phyloP scores from a whole-genome alignment of 2,329 filamentous ascomycete species.

The Penicillium sp. region DNA sequence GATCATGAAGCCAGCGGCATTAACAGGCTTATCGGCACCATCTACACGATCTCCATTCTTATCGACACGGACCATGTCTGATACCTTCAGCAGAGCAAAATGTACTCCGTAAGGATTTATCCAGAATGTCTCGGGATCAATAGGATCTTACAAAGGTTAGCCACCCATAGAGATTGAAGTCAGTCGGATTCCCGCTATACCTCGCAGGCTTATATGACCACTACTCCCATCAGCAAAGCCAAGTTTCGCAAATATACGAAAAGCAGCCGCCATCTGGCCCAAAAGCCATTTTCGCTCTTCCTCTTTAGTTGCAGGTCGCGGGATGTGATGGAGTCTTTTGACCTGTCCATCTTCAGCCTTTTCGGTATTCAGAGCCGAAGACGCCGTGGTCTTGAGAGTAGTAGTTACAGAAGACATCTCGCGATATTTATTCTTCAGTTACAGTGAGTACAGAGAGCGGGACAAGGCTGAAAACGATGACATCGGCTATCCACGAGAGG shows the following conservation, averaged over 20 bases:
- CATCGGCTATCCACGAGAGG: constrained; percentile 1
- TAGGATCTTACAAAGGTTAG: constrained; percentile 18
- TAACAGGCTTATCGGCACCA: constrained; percentile 45
- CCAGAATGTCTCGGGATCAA: constrained; percentile 34
- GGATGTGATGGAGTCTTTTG: constrained; percentile 2
- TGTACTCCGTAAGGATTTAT: constrained; percentile 43
- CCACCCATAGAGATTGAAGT: background rate
- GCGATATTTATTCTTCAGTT: background rate
- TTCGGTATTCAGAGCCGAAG: constrained; percentile 1
- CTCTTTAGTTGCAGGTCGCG: background rate
- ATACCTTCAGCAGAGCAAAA: constrained; percentile 50
- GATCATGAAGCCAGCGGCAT: constrained; percentile 54
- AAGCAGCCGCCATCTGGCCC: constrained; percentile 24
- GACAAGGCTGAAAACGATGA: background rate
- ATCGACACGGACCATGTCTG: constrained; percentile 52
- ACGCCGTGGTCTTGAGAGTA: background rate
- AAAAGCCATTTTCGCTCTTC: constrained; percentile 14
- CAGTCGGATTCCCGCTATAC: background rate
- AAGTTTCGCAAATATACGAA: constrained; percentile 26
- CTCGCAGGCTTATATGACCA: constrained; percentile 22
- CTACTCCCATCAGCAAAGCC: constrained; percentile 24
- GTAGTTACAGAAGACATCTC: background rate
- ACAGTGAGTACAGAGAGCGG: background rate
- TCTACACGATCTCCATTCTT: constrained; percentile 48
- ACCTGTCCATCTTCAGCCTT: background rate